Evolutionary conservation across 1,284 basidiomycete genomes (phyloP), one percentile per base, ranked within the genome.

Genomic region (Ceratobasidium sp.): DNA sequence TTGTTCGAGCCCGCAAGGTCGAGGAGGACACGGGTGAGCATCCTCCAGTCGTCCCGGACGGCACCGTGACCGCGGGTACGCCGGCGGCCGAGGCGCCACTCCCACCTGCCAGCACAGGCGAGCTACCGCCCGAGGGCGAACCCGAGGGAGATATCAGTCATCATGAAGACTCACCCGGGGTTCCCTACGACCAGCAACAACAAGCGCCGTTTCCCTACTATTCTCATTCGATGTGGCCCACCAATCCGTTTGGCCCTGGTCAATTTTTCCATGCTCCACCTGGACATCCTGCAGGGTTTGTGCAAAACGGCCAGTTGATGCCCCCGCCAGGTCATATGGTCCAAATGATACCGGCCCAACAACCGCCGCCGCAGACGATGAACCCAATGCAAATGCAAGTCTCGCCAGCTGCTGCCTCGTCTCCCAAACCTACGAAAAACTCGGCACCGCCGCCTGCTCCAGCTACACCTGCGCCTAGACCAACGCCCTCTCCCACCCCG

Each of bases 21-120:
- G 73, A 90, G 90, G 75, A 83, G 92, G n/a, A 91, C 89, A 9
- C 79, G 91, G 64, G 89, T 91, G 77, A 89, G 90, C 87, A 87
- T 88, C 70, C 32, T 43, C 26, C 14, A 30, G 28, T 43, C 18
- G 26, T 2, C 18, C 39, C 52, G 6, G 21, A 18, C 87, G 87
- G 82, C 88, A 90, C 75, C 83, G 89, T 77, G 78, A 88, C 74
- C 82, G 84, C 14, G 83, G 84, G 55, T 85, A 88, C 79, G 88
- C 89, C 53, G 87, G 88, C 23, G 86, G 86, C 74, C 89, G 88
- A 76, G 83, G 88, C 71, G 82, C 88, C 71, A 81, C 32, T 55
- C 12, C 28, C 55, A 39, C 67, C 67, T 9, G 23, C 57, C 10
- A 50, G 41, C 28, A 21, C 53, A n/a, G 28, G 55, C 14, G 67